Conservation (phyloP, 2,329 filamentous ascomycete species). For the Thielaviopsis musarum region DNA sequence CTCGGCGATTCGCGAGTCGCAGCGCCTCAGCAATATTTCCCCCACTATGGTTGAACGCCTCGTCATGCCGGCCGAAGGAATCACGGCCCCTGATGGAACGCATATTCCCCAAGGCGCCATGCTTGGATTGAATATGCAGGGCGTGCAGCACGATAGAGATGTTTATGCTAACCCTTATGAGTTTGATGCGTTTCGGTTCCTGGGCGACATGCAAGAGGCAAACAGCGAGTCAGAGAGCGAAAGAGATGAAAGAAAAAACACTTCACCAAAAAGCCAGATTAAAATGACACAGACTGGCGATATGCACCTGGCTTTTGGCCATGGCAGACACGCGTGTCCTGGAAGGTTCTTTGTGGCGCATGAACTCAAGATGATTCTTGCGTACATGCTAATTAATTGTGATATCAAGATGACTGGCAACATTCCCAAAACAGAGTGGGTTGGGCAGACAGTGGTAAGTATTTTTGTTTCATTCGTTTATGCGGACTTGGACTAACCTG, state of each 20-base stretch:
- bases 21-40: conserved; percentile 30
- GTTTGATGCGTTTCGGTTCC: conserved; percentile 34
- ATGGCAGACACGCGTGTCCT: conserved; percentile 38
- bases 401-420: conserved; percentile 28
- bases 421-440: conserved; percentile 25
- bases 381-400: conserved; percentile 34
- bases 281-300: conserved; percentile 37
- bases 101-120: conserved; percentile 27
- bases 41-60: conserved; percentile 29
- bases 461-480: conserved; percentile 16
- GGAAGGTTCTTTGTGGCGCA: conserved; percentile 40
- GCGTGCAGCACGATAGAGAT: conserved; percentile 29
- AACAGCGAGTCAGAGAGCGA: conserved; percentile 16
- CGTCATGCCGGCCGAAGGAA: conserved; percentile 23
- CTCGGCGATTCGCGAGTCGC: conserved; percentile 36
- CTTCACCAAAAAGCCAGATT: conserved; percentile 20
- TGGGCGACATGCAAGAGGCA: conserved; percentile 23
- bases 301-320: conserved; percentile 36
- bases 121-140: conserved; percentile 27
- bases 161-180: conserved; percentile 24
- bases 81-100: conserved; percentile 25
- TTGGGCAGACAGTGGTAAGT: conserved; percentile 24
- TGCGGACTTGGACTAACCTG: neutral
- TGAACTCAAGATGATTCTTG: conserved; percentile 37
- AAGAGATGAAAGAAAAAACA: conserved; percentile 13